A percentile compares a stretch with the other conserved stretches of the same genome.
Evolutionary conservation across 2,329 filamentous ascomycete genomes (phyloP).

Genomic region (Fusarium sp.): DNA sequence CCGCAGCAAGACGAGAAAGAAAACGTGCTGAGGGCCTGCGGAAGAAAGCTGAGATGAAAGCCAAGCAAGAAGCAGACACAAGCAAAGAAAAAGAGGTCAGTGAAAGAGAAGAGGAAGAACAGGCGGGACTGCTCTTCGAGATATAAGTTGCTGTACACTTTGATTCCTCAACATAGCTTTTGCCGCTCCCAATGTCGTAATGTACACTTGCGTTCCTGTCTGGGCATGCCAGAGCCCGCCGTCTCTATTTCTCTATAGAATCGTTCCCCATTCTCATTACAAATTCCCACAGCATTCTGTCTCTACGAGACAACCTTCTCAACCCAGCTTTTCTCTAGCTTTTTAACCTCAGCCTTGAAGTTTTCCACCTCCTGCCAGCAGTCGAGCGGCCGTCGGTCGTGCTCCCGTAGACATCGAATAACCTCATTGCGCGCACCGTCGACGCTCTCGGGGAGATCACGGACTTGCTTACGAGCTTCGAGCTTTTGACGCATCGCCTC

Average conservation of each 20-base stretch:
- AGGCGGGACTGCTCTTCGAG: conserved; percentile 38
- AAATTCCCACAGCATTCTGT: not conserved
- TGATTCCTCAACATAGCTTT: conserved; percentile 49
- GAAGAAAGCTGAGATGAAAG: conserved; percentile 59
- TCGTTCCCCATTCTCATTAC: conserved; percentile 16
- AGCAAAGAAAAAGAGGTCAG: conserved; percentile 18
- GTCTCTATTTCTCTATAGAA: conserved; percentile 38
- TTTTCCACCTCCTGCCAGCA: conserved; percentile 94
- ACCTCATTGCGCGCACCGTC: conserved; percentile 81
- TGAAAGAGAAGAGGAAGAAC: conserved; percentile 34
- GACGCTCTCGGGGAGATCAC: conserved; percentile 76
- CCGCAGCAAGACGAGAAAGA: conserved; percentile 62
- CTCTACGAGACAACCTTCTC: conserved; percentile 75
- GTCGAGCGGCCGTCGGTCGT: conserved; percentile 89
- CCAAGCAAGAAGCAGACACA: conserved; percentile 24
- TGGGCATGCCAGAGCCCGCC: conserved; percentile 25
- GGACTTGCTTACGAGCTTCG: conserved; percentile 72
- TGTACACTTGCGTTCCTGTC: conserved; percentile 47
- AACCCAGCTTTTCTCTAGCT: conserved; percentile 88
- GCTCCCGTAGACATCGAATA: conserved; percentile 81
- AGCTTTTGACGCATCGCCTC: conserved; percentile 69
- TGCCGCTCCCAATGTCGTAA: conserved; percentile 49
- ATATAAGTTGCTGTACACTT: conserved; percentile 46
- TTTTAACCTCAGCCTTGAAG: conserved; percentile 90
- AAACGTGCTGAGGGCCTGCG: conserved; percentile 70